Evolutionary conservation across 2,329 filamentous ascomycete species (phyloP), one percentile per base, ranked within the genome.

Genomic region (Apiospora rasikravindrae): DNA sequence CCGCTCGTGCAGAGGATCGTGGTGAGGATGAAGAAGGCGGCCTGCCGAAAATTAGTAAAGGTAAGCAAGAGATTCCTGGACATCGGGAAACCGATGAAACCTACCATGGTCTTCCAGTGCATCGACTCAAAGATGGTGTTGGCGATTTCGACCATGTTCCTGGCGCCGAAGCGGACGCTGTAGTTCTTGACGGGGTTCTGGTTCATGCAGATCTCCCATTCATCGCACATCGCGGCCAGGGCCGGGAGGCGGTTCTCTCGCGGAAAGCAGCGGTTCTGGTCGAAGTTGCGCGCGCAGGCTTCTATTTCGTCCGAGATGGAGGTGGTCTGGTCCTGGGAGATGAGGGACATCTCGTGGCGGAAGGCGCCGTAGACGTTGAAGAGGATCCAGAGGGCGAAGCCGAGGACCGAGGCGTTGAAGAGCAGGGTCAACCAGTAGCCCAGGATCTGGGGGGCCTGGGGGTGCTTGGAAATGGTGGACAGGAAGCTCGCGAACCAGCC

Each of bases 51-150:
- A 40, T 10, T n/a, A 4, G 1, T 10, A n/a, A 49, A 5, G 33
- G 33, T 49, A 10, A 49, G 22, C 19, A 14, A 2, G 13, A n/a
- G 14, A 42, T 42, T 42, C 13, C 10, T 14, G 13, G 29, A 2
- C 29, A 33, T 11, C 22, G n/a, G 2, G 26, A 29, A 45, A 26
- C 26, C 44, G 37, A 22, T 16, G 37, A 16, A 19, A 81, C 86
- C 75, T 82, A 89, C 88, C 83, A 88, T 88, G 13, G 88, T 87
- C 82, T 98, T 98, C 82, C 94, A 92, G 75, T 93, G 94, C 82
- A 98, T 95, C 7, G 94, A 91, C 77, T 97, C 94, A 5, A 97
- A 92, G 81, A 98, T 98, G 78, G 93, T 92, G 80, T 98, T 98
- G 82, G 98, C 92, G 53, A 99, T 97, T 79, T 94, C 91, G 0